Conservation (phyloP, 2,329 filamentous ascomycete genomes). For the Berkeleyomyces basicola region DNA sequence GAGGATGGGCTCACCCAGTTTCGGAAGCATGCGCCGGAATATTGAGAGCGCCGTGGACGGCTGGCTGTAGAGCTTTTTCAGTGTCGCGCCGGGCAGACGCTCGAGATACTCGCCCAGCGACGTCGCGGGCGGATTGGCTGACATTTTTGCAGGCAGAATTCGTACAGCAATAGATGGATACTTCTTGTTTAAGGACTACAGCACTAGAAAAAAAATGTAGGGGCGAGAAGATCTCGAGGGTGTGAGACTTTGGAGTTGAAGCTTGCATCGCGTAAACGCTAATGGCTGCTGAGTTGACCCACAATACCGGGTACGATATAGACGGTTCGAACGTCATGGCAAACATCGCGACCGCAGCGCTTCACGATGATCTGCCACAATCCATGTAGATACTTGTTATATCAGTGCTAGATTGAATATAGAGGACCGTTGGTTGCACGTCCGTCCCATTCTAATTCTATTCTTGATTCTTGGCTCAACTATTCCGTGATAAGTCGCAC, state of each 20-base stretch:
- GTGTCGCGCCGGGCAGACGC: conserved; percentile 74
- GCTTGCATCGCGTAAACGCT: not conserved
- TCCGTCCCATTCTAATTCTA: too few species aligned
- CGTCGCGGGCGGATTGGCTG: conserved; percentile 30
- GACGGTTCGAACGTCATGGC: not conserved
- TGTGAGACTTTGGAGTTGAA: not conserved
- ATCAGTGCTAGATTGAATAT: too few species aligned
- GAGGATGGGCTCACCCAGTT: conserved; percentile 42
- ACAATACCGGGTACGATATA: not conserved
- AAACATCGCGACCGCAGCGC: too few species aligned
- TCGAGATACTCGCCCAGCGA: conserved; percentile 76
- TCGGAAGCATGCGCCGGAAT: conserved; percentile 91
- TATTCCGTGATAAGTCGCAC: too few species aligned
- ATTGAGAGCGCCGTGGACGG: conserved; percentile 90
- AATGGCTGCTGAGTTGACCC: not conserved
- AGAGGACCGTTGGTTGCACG: too few species aligned
- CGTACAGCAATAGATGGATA: not conserved
- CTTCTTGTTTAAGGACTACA: not conserved
- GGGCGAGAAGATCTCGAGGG: not conserved
- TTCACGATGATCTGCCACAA: too few species aligned
- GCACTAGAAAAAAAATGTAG: not conserved
- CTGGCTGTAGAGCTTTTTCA: conserved; percentile 84
- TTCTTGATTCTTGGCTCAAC: too few species aligned
- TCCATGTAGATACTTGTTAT: too few species aligned
- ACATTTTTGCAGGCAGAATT: conserved; percentile 22